Evolutionary conservation across 2,329 filamentous ascomycete genomes (phyloP).

Genomic region (Colletotrichum echinochloae): DNA sequence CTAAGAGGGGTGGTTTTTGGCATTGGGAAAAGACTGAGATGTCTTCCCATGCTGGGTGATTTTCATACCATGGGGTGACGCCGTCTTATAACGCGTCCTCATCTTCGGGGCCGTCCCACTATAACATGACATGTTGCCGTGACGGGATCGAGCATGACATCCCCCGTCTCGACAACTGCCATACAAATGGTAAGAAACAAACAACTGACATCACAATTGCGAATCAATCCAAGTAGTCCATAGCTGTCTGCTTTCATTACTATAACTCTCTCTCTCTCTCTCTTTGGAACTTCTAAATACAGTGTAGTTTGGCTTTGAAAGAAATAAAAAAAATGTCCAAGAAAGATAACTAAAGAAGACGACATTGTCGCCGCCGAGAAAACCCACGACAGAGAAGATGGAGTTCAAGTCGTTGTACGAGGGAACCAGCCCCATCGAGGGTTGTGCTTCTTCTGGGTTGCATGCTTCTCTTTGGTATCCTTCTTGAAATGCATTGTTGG

Average conservation of each 20-base stretch:
- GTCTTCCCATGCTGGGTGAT: not conserved
- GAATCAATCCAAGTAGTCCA: too few relatives aligned
- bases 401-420: slow-evolving; percentile 23
- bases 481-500: slow-evolving; percentile 26
- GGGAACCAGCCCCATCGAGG: slow-evolving; percentile 38
- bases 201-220: too few relatives aligned
- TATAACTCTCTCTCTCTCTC: not conserved
- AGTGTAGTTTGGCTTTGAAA: slow-evolving; percentile 1
- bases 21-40: not conserved
- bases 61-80: not conserved
- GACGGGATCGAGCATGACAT: not conserved
- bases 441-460: slow-evolving; percentile 15
- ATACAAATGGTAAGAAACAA: too few relatives aligned
- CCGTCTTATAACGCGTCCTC: not conserved
- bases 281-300: slow-evolving; percentile 21
- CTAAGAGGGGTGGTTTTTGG: not conserved
- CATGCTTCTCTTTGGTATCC: slow-evolving; percentile 8
- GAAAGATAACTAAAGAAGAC: not conserved
- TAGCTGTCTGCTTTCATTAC: slow-evolving; percentile 39
- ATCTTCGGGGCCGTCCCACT: too few relatives aligned
- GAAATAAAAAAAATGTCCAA: slow-evolving; percentile 16
- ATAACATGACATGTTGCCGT: not conserved
- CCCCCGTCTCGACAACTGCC: too few relatives aligned
- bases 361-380: not conserved
- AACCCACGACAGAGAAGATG: slow-evolving; percentile 26